A percentile compares a stretch with the other conserved stretches of the same genome.
These are phyloP conservation scores for Setomelanomma holmii DNA, from an alignment of 2,329 filamentous ascomycete genomes.

Conservation along the genomic window DNA sequence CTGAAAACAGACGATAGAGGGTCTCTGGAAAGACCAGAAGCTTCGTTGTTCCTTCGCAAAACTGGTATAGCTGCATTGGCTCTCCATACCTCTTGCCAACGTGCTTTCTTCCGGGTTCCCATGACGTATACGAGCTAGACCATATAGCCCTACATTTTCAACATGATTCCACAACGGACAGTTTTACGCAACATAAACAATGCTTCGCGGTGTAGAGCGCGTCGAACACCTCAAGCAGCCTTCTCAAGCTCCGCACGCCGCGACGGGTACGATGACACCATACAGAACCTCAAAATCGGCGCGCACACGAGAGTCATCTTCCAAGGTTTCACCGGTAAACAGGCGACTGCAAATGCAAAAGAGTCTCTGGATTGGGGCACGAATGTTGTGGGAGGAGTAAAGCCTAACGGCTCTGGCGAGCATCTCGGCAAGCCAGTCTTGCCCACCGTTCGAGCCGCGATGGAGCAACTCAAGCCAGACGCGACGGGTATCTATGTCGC, in stretches of 20 bases:
- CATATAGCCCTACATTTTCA: slow-evolving; percentile 7
- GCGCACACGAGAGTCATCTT: slow-evolving; percentile 72
- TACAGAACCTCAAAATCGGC: slow-evolving; percentile 71
- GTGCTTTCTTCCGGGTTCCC: not conserved
- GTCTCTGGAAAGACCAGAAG: not conserved
- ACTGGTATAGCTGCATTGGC: not conserved
- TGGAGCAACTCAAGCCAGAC: slow-evolving; percentile 74
- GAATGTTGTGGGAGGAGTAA: slow-evolving; percentile 80
- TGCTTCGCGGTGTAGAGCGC: slow-evolving; percentile 3
- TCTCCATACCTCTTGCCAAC: not conserved
- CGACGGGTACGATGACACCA: slow-evolving; percentile 65
- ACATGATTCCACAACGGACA: slow-evolving; percentile 24
- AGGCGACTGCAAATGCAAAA: slow-evolving; percentile 77
- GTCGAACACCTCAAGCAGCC: slow-evolving; percentile 14
- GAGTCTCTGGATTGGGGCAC: slow-evolving; percentile 81
- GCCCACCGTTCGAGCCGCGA: slow-evolving; percentile 71
- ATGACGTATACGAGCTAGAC: slow-evolving; percentile 11
- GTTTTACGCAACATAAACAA: slow-evolving; percentile 14
- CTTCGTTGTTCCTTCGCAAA: not conserved
- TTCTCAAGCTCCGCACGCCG: slow-evolving; percentile 40
- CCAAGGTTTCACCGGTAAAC: slow-evolving; percentile 72
- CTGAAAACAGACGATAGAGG: not conserved
- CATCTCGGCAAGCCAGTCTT: slow-evolving; percentile 77
- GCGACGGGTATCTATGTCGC: slow-evolving; percentile 82
- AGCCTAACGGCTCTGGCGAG: slow-evolving; percentile 71